These are phyloP conservation scores for Mychonastes homosphaera DNA, from an alignment of 139 green algal genomes.

Conservation along the genomic window DNA sequence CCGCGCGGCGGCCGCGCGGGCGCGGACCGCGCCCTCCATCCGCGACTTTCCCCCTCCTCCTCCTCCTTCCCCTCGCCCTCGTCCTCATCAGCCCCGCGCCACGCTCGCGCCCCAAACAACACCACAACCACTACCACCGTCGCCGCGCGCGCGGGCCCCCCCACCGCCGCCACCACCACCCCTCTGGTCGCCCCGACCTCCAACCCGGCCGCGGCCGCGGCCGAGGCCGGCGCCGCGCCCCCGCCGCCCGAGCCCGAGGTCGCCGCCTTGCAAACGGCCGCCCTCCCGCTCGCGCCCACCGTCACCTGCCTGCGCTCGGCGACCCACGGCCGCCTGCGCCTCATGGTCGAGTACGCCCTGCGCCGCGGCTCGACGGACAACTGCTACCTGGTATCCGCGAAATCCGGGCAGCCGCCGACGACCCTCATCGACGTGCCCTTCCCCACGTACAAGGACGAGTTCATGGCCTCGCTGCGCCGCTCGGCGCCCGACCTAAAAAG, in stretches of 20 bases:
- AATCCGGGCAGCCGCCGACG: background rate
- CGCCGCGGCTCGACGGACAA: constrained; percentile 83
- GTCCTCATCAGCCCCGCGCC: no score
- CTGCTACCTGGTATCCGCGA: constrained; percentile 58
- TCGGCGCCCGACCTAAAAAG: constrained; percentile 9
- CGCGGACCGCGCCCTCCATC: no score
- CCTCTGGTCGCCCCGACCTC: background rate
- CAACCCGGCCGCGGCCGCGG: background rate
- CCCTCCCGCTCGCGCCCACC: constrained; percentile 13
- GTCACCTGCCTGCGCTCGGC: constrained; percentile 25
- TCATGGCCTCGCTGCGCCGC: constrained; percentile 28
- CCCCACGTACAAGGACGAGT: constrained; percentile 51
- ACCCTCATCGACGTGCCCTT: constrained; percentile 71
- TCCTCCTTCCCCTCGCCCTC: no score
- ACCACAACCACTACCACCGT: background rate
- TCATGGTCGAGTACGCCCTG: constrained; percentile 75
- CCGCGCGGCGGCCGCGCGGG: no score
- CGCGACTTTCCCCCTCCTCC: no score
- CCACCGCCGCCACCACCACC: background rate
- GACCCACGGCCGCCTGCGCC: constrained; percentile 40
- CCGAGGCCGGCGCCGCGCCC: background rate
- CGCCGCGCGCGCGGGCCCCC: no score
- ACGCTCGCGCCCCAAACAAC: no score
- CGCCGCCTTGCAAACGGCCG: background rate
- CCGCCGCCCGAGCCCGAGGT: background rate